A percentile compares a stretch with the other conserved stretches of the same genome.
These are phyloP conservation scores for Saccharomycopsis vini DNA, from an alignment of 805 yeast species.

Conservation along the genomic window DNA sequence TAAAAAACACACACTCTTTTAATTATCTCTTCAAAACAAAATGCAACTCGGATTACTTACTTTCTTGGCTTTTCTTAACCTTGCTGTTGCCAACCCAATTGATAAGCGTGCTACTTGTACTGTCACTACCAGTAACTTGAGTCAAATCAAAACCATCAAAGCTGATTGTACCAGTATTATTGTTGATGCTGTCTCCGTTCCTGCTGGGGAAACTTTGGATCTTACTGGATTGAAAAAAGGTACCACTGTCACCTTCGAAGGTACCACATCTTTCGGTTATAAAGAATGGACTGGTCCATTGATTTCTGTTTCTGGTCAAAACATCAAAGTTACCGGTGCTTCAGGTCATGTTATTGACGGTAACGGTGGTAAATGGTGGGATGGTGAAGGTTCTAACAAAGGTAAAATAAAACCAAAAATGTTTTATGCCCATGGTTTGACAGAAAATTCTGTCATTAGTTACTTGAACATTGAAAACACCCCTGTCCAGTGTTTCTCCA, in stretches of 20 bases:
- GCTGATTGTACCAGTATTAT: constrained; percentile 13
- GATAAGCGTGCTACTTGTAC: constrained; percentile 2
- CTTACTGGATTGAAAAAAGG: too few species aligned
- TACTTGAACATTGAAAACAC: constrained; percentile 17
- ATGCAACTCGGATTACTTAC: too few species aligned
- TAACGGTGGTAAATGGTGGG: too few species aligned
- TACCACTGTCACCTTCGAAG: too few species aligned
- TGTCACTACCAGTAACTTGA: neutral
- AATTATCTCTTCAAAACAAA: too few species aligned
- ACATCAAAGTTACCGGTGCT: too few species aligned
- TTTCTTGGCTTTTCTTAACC: too few species aligned
- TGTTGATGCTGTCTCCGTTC: constrained; percentile 17
- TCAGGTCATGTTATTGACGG: too few species aligned
- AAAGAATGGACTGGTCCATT: constrained; percentile 20
- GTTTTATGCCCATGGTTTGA: constrained; percentile 14
- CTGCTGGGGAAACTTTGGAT: constrained; percentile 21
- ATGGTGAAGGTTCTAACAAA: constrained; percentile 15
- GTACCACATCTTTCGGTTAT: constrained; percentile 18
- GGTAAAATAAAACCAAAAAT: constrained; percentile 19
- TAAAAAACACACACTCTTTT: too few species aligned
- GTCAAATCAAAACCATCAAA: constrained; percentile 3
- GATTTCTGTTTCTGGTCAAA: too few species aligned
- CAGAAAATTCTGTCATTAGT: constrained; percentile 3
- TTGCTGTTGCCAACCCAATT: too few species aligned
- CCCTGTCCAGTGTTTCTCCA: constrained; percentile 20